Conservation (phyloP, 139 green algal species). For the Coccomyxa sp. region DNA sequence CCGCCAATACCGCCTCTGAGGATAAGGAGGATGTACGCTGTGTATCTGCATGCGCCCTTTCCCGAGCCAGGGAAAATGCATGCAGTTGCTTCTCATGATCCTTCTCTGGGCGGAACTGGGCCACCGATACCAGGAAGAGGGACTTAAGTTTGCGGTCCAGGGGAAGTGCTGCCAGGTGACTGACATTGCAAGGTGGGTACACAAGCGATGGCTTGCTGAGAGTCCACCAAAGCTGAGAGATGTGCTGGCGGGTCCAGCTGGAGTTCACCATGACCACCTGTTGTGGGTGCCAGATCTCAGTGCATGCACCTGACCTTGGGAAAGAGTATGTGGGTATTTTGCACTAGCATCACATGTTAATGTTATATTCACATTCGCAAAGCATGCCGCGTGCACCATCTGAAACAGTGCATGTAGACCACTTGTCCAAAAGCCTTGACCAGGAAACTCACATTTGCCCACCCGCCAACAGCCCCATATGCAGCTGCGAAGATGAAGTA, state of each 20-base stretch:
- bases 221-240: slow-evolving; percentile 73
- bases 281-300: not conserved
- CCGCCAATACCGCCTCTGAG: slow-evolving; percentile 44
- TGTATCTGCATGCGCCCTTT: not conserved
- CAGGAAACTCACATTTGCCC: slow-evolving; percentile 28
- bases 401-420: not conserved
- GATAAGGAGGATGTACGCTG: not conserved
- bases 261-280: slow-evolving; percentile 87
- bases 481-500: slow-evolving; percentile 70
- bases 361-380: not conserved
- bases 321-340: not conserved
- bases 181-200: slow-evolving; percentile 85
- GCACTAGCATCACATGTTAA: not conserved
- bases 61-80: slow-evolving; percentile 32
- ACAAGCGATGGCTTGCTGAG: slow-evolving; percentile 43
- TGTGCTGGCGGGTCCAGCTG: slow-evolving; percentile 88
- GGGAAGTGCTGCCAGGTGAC: slow-evolving; percentile 63
- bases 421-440: not conserved
- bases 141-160: slow-evolving; percentile 75
- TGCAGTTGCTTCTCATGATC: slow-evolving; percentile 59
- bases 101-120: slow-evolving; percentile 93
- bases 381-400: not conserved
- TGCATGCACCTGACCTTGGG: no score
- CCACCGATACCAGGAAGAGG: slow-evolving; percentile 79
- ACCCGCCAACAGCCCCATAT: slow-evolving; percentile 64